A percentile compares a stretch with the other conserved stretches of the same genome.
Evolutionary conservation across 1,139 yeast species (phyloP).

Genomic region (Diutina ranongensis): DNA sequence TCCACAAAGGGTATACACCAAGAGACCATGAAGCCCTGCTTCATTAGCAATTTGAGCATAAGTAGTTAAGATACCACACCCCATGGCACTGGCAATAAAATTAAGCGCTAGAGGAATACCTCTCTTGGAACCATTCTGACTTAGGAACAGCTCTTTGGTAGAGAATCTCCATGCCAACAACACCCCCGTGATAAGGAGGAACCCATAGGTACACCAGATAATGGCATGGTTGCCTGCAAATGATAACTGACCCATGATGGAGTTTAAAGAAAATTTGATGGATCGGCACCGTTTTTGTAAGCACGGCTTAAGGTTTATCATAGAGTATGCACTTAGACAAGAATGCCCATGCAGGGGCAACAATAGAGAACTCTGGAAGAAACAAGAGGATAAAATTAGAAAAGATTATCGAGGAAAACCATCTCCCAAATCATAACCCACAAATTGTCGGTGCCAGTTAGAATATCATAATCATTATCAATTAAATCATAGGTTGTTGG

Average conservation of each 20-base stretch:
- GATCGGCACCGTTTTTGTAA: too few relatives aligned
- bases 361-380: too few relatives aligned
- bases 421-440: too few relatives aligned
- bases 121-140: slow-evolving; percentile 70
- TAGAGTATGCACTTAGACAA: too few relatives aligned
- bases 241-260: slow-evolving; percentile 1
- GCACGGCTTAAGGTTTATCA: too few relatives aligned
- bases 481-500: too few relatives aligned
- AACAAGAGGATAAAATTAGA: too few relatives aligned
- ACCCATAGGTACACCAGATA: slow-evolving; percentile 62
- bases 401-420: too few relatives aligned
- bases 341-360: too few relatives aligned
- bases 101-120: slow-evolving; percentile 78
- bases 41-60: slow-evolving; percentile 79
- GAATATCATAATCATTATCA: too few relatives aligned
- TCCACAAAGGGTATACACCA: slow-evolving; percentile 75
- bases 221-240: slow-evolving; percentile 49
- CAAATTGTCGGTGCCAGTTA: too few relatives aligned
- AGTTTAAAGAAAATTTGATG: too few relatives aligned
- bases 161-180: slow-evolving; percentile 43
- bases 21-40: slow-evolving; percentile 78
- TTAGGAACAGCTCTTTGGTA: slow-evolving; percentile 42
- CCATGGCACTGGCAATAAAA: slow-evolving; percentile 69
- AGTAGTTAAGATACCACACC: slow-evolving; percentile 80
- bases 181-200: slow-evolving; percentile 49